Evolutionary conservation across 768 basidiomycete genomes (phyloP), one percentile per base, ranked within the genome.

Genomic region (Tulasnella sp.): DNA sequence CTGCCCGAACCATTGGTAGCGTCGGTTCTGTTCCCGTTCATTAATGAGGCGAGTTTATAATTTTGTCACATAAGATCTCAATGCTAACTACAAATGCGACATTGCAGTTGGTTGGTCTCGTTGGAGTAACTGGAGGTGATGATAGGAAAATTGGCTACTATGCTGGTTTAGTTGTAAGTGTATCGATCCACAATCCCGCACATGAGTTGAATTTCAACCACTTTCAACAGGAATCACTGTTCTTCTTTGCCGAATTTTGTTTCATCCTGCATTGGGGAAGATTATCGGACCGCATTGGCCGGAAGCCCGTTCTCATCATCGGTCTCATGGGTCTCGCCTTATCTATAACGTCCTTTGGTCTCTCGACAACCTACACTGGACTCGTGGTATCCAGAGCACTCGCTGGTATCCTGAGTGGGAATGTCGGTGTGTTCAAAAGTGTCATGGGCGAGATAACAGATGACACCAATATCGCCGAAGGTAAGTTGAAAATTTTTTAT

Each of bases 231-330:
- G 43, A 52, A 39, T 55, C 55, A 10, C 27, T 56, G 19, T 58
- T 58, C 50, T 56, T 52, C 55, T 19, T 56, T 20, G 34, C 55
- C 39, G 54, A 56, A 35, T 39, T 43, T 34, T 15, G 12, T 16
- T 37, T 43, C 51, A 45, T 56, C 3, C 53, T 56, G 16, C 53
- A 45, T 8, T 58, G 55, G 55, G 57, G 57, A 19, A 42, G 54
- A 10, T 35, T 53, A n/a, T 51, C 59, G 12, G 59, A 60, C 45
- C 45, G 49, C n/a, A 35, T 58, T 29, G 59, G 59, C 13, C 49
- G 59, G 5, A 60, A 60, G 39, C 59, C 59, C 35, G 53, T 60
- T 24, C 53, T 60, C 34, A 16, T 59, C 27, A 25, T 19, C 34
- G 59, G 59, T n/a, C 48, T 52, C 2, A 2, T 52, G 5, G 57